Base-by-base conservation (phyloP, 83 land plant genomes). In the Diphasiastrum complanatum region DNA sequence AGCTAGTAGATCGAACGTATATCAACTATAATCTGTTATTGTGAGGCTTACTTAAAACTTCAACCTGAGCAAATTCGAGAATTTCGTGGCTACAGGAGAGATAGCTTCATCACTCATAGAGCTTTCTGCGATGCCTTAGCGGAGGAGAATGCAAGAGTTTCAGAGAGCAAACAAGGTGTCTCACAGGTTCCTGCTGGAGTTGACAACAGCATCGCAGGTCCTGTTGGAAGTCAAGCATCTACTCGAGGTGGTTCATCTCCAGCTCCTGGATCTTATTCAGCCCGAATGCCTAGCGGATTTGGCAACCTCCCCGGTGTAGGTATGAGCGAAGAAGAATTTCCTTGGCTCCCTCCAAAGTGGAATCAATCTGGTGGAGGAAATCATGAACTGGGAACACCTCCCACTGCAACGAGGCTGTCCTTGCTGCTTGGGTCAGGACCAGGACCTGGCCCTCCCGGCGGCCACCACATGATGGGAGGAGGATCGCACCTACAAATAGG, bases 111-210 rank as follows among this genome's bases (percentile, higher is more conserved):
- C 36, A 67, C 70, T 28, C 70, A 67, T 26, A 55, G 70, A 33
- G 70, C 70, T 23, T 67, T 67, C 35, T 67, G 70, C 14, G 70
- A 67, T 67, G 70, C 70, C 33, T 45, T 67, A 51, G 70, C 70
- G 4, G 70, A 67, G 40, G 70, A 67, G 32, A 67, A 63, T 58
- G 70, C 70, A 29, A 40, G 70, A 47, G 70, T 67, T 2, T 45
- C 61, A 19, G 70, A 51, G n/a, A 57, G 61, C 34, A 67, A 67
- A 51, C 63, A 43, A 20, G 52, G 66, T 43, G 63, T 41, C 29
- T 62, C 58, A 41, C 53, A 63, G n/a, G n/a, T n/a, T n/a, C n/a
- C n/a, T n/a, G n/a, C n/a, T n/a, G n/a, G n/a, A 30, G 45, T 46
- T 24, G 61, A 38, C 50, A 43, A 28, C 12, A 33, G 31, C 25